Evolutionary conservation across 73 alveolate genomes (phyloP).

Genomic region (Tetrahymena thermophila): DNA sequence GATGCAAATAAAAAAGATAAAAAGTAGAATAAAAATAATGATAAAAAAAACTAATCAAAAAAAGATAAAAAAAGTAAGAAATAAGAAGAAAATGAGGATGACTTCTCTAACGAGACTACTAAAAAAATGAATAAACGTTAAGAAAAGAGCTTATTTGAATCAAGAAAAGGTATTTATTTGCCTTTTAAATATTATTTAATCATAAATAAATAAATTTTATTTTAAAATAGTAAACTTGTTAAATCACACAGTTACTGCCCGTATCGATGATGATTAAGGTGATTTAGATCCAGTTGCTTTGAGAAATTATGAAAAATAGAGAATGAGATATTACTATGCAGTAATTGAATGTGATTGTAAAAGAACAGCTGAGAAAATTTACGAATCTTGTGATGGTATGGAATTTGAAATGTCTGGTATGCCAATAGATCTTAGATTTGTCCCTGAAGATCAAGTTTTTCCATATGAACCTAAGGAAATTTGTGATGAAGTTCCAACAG

Average conservation of each 20-base stretch:
- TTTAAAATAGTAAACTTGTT: background rate
- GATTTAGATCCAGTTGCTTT: constrained; percentile 56
- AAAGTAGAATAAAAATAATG: constrained; percentile 36
- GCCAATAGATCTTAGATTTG: constrained; percentile 78
- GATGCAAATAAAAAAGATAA: constrained; percentile 16
- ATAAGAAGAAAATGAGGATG: constrained; percentile 18
- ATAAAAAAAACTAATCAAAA: constrained; percentile 26
- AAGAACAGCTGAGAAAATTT: constrained; percentile 69
- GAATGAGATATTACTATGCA: constrained; percentile 90
- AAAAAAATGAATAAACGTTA: background rate
- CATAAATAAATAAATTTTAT: background rate
- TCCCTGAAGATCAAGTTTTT: constrained; percentile 75
- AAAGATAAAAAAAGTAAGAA: constrained; percentile 41
- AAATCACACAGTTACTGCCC: constrained; percentile 9
- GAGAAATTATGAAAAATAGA: constrained; percentile 85
- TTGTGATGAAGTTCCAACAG: constrained; percentile 82
- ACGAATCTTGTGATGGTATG: constrained; percentile 76
- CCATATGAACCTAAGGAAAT: constrained; percentile 76
- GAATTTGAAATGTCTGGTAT: constrained; percentile 88
- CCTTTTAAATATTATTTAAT: background rate
- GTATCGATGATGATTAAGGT: constrained; percentile 56
- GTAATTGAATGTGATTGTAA: constrained; percentile 76
- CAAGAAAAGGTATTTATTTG: background rate
- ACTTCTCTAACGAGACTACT: background rate
- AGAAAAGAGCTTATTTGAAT: background rate